A percentile compares a stretch with the other conserved stretches of the same genome.
Evolutionary conservation across 2,329 filamentous ascomycete genomes (phyloP).

Genomic region (Alternaria arbusti): DNA sequence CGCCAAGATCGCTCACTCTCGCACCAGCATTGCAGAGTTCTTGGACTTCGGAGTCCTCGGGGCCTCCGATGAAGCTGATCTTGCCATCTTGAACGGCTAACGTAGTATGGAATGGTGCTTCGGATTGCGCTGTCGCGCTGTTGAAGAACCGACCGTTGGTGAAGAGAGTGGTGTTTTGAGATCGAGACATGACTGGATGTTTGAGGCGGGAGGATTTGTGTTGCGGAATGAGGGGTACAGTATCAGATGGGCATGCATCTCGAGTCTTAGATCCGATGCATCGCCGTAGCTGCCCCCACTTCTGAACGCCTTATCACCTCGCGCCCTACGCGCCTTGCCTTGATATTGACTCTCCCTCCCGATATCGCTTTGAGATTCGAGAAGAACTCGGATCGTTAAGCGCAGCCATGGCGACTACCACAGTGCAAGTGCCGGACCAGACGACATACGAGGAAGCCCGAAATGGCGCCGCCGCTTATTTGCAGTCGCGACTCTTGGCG

Average conservation of each 20-base stretch:
- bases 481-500: slow-evolving; percentile 40
- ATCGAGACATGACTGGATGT: slow-evolving; percentile 16
- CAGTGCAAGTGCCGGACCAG: slow-evolving; percentile 34
- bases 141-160: slow-evolving; percentile 39
- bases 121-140: not conserved
- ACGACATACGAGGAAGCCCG: slow-evolving; percentile 41
- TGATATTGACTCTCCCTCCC: not conserved
- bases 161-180: slow-evolving; percentile 23
- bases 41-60: slow-evolving; percentile 32
- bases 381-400: not conserved
- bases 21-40: slow-evolving; percentile 26
- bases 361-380: not conserved
- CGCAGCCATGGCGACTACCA: not conserved
- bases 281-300: slow-evolving; percentile 10
- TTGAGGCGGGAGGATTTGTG: not conserved
- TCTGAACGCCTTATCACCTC: not conserved
- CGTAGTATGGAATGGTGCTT: slow-evolving; percentile 26
- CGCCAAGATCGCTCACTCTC: slow-evolving; percentile 44
- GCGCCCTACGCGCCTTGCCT: not conserved
- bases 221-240: slow-evolving; percentile 5
- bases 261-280: slow-evolving; percentile 23
- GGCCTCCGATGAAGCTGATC: slow-evolving; percentile 51
- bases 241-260: slow-evolving; percentile 15
- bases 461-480: slow-evolving; percentile 44
- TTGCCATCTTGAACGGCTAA: slow-evolving; percentile 52